These are phyloP conservation scores for Sabuloglossum arenarium DNA, from an alignment of 495 filamentous ascomycete genomes.

Conservation along the genomic window DNA sequence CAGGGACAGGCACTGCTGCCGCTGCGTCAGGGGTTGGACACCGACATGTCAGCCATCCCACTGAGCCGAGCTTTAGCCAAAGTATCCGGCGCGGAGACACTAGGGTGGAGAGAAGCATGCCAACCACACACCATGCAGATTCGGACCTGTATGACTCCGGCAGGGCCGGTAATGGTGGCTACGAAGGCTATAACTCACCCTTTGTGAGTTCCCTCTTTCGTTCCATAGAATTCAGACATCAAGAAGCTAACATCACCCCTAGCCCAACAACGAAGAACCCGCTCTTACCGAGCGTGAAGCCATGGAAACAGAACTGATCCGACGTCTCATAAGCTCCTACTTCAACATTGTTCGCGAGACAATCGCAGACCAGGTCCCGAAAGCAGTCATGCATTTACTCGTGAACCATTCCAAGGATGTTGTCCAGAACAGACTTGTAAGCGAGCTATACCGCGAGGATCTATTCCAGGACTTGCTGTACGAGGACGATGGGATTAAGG, in stretches of 20 bases:
- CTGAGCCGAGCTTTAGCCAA: constrained; percentile 65
- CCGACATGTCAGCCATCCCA: constrained; percentile 48
- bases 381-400: constrained; percentile 95
- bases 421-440: constrained; percentile 90
- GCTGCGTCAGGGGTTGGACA: constrained; percentile 21
- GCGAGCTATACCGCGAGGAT: constrained; percentile 85
- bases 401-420: constrained; percentile 97
- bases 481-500: constrained; percentile 92
- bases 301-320: constrained; percentile 93
- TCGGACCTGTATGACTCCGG: constrained; percentile 1
- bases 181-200: neutral
- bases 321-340: constrained; percentile 86
- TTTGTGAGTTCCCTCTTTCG: neutral
- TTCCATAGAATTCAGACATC: no score
- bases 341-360: constrained; percentile 97
- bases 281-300: constrained; percentile 87
- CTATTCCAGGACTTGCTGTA: constrained; percentile 86
- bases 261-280: constrained; percentile 34
- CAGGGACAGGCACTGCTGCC: constrained; percentile 19
- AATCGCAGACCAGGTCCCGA: constrained; percentile 94
- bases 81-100: constrained; percentile 52
- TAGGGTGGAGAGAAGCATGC: constrained; percentile 5
- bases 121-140: constrained; percentile 12
- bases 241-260: neutral
- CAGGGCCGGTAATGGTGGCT: neutral